A percentile compares a stretch with the other conserved stretches of the same genome.
phyloP scores from a whole-genome alignment of 176 grass and related monocot genomes.

The Tuctoria greenei region DNA sequence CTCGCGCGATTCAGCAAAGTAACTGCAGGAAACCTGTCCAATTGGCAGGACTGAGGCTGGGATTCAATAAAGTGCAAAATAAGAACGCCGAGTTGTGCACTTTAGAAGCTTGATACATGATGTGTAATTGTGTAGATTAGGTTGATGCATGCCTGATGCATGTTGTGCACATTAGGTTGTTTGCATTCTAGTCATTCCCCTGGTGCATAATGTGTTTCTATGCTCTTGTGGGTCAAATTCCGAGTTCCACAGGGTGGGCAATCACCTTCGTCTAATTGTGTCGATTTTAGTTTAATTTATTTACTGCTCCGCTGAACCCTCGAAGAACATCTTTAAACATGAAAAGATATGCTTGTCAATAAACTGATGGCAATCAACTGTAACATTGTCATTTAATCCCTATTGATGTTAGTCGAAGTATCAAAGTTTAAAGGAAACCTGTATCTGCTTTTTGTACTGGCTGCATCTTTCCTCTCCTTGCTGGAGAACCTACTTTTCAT shows the following conservation, averaged over 20 bases:
- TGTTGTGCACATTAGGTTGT: too few species aligned
- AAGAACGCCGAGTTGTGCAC: conserved; percentile 8
- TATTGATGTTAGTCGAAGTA: conserved; percentile 3
- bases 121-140: too few species aligned
- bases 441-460: neutral
- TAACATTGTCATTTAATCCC: neutral
- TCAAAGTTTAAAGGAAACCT: neutral
- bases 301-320: neutral
- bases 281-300: conserved; percentile 6
- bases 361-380: neutral
- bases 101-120: neutral
- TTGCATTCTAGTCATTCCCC: too few species aligned
- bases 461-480: too few species aligned
- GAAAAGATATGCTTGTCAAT: neutral
- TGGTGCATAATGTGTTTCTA: neutral
- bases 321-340: conserved; percentile 7
- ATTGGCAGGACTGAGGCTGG: neutral
- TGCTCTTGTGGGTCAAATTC: conserved; percentile 19
- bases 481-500: neutral
- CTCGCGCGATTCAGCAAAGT: neutral
- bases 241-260: conserved; percentile 10
- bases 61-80: conserved; percentile 36
- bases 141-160: too few species aligned
- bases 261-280: conserved; percentile 14
- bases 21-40: neutral